These are phyloP conservation scores for Eimeria praecox DNA, from an alignment of 169 alveolate species.

Conservation along the genomic window DNA sequence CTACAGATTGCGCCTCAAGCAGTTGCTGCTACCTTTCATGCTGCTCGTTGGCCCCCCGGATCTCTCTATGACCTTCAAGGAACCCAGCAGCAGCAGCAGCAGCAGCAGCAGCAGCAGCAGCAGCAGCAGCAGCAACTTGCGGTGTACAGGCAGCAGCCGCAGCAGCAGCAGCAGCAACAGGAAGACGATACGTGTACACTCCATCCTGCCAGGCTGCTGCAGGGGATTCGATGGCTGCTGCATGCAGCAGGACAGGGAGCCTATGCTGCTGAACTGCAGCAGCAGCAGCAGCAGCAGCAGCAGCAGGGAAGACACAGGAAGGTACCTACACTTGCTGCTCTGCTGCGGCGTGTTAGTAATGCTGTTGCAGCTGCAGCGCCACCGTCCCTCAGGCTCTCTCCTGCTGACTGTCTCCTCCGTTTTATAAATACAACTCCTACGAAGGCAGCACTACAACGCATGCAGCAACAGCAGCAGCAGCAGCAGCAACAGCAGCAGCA, in stretches of 20 bases:
- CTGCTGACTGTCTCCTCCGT: slow-evolving; percentile 66
- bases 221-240: slow-evolving; percentile 53
- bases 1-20: slow-evolving; percentile 13
- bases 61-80: neutral
- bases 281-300: slow-evolving; percentile 62
- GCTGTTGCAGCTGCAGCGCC: slow-evolving; percentile 62
- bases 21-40: slow-evolving; percentile 43
- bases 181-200: slow-evolving; percentile 21
- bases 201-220: slow-evolving; percentile 47
- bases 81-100: slow-evolving; percentile 1
- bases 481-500: neutral
- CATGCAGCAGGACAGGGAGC: slow-evolving; percentile 40
- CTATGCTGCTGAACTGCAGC: neutral
- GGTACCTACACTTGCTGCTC: slow-evolving; percentile 24
- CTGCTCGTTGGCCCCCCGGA: slow-evolving; percentile 52
- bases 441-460: neutral
- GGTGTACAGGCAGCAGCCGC: neutral
- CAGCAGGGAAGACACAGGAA: slow-evolving; percentile 29
- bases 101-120: slow-evolving; percentile 38
- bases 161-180: slow-evolving; percentile 44
- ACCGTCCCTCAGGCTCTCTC: slow-evolving; percentile 33
- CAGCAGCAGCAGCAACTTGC: slow-evolving; percentile 60
- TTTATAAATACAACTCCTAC: slow-evolving; percentile 55
- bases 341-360: slow-evolving; percentile 51
- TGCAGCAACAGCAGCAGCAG: slow-evolving; percentile 50